Percentiles rank a stretch among this genome's conserved stretches.
phyloP scores from a whole-genome alignment of 2,329 filamentous ascomycete species.

The Aphanoascus verrucosus region DNA sequence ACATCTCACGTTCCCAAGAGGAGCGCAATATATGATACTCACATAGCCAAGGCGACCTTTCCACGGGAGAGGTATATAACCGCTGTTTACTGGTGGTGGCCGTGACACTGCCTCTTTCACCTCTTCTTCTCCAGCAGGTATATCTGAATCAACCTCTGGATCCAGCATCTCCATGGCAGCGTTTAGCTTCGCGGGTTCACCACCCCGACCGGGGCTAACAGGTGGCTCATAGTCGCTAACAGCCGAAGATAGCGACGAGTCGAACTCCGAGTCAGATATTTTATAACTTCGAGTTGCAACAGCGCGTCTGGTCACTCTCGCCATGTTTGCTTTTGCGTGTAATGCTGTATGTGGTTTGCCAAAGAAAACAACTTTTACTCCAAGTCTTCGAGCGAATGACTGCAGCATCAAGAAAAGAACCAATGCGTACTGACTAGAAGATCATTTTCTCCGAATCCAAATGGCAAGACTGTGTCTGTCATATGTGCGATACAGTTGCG shows the following conservation, averaged over 20 bases:
- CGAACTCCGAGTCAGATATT: conserved; percentile 3
- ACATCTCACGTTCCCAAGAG: background rate
- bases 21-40: conserved; percentile 27
- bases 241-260: conserved; percentile 5
- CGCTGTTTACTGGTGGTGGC: conserved; percentile 70
- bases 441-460: background rate
- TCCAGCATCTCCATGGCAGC: conserved; percentile 26
- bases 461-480: background rate
- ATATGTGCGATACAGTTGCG: too few species aligned
- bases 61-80: conserved; percentile 77
- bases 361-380: background rate
- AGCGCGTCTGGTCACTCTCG: conserved; percentile 3
- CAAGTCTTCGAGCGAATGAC: background rate
- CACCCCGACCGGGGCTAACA: background rate
- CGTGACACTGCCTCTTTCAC: conserved; percentile 49
- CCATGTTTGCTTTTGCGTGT: background rate
- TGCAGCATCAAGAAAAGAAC: background rate
- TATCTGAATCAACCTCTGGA: conserved; percentile 46
- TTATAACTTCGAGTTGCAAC: background rate
- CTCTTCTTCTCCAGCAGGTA: conserved; percentile 45
- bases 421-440: background rate
- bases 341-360: too few species aligned
- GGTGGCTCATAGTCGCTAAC: conserved; percentile 8
- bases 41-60: conserved; percentile 83
- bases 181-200: background rate